Conservation (phyloP, 495 filamentous ascomycete species). For the Geopyxis carbonaria region DNA sequence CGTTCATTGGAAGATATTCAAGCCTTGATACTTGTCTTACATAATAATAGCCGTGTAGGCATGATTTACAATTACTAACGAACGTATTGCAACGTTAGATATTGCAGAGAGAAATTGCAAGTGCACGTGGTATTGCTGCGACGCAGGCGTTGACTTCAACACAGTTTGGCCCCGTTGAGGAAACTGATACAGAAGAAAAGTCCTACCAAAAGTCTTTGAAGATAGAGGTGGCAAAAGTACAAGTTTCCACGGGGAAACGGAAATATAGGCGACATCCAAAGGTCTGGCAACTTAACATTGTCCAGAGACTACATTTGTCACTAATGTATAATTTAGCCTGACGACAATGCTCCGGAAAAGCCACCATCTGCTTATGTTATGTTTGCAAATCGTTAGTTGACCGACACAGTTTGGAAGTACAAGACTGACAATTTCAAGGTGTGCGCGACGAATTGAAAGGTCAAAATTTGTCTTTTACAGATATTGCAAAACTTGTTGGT, state of each 20-base stretch:
- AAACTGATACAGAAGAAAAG: slow-evolving; percentile 23
- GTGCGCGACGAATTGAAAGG: slow-evolving; percentile 58
- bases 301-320: too few species aligned
- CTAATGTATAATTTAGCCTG: slow-evolving; percentile 33
- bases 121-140: slow-evolving; percentile 35
- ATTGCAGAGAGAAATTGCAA: slow-evolving; percentile 38
- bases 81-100: slow-evolving; percentile 9
- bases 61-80: slow-evolving; percentile 5
- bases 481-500: slow-evolving; percentile 65
- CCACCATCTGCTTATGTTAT: slow-evolving; percentile 69
- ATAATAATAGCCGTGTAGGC: background rate
- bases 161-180: slow-evolving; percentile 16
- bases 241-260: slow-evolving; percentile 37
- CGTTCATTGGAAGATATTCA: too few species aligned
- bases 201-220: slow-evolving; percentile 14
- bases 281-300: slow-evolving; percentile 31
- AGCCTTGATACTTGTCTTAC: too few species aligned
- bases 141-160: slow-evolving; percentile 24
- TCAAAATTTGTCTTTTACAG: slow-evolving; percentile 57
- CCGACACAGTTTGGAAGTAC: slow-evolving; percentile 5
- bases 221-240: slow-evolving; percentile 17
- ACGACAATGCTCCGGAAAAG: slow-evolving; percentile 60
- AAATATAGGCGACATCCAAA: slow-evolving; percentile 70
- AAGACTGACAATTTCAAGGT: slow-evolving; percentile 29
- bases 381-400: slow-evolving; percentile 57